Percentiles rank a stretch among this genome's conserved stretches.
Evolutionary conservation across 2,329 filamentous ascomycete species (phyloP).

Genomic region (Colletotrichum magnum): DNA sequence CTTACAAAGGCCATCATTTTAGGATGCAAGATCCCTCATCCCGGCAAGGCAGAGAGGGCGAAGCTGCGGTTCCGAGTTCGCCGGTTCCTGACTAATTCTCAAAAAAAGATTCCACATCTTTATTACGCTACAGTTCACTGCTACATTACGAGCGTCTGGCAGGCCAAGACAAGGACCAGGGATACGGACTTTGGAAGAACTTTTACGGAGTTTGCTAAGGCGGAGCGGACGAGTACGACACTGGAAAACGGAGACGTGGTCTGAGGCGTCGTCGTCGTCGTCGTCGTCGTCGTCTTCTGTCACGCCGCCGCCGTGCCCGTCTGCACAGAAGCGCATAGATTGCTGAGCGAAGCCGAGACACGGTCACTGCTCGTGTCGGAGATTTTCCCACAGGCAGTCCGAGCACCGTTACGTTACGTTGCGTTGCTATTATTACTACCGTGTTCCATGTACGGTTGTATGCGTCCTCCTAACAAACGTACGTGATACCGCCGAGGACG

Average conservation of each 20-base stretch:
- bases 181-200: slow-evolving; percentile 10
- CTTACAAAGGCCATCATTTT: background rate
- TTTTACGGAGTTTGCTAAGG: background rate
- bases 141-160: background rate
- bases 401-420: slow-evolving; percentile 3
- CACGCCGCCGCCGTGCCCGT: too few relatives aligned
- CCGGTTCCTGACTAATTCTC: slow-evolving; percentile 21
- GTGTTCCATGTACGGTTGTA: too few relatives aligned
- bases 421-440: slow-evolving; percentile 12
- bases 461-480: too few relatives aligned
- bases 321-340: slow-evolving; percentile 15
- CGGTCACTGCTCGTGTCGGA: slow-evolving; percentile 11
- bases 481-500: too few relatives aligned
- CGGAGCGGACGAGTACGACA: background rate
- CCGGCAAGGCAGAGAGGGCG: slow-evolving; percentile 5
- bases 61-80: background rate
- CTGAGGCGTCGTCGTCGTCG: slow-evolving; percentile 8
- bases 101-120: slow-evolving; percentile 11
- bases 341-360: background rate
- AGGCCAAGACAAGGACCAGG: slow-evolving; percentile 12
- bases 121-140: background rate
- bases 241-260: slow-evolving; percentile 20
- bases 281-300: too few relatives aligned
- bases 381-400: slow-evolving; percentile 19
- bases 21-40: slow-evolving; percentile 27